Base-by-base conservation (phyloP, 352 stramenopile genomes). In the Globisporangium splendens region DNA sequence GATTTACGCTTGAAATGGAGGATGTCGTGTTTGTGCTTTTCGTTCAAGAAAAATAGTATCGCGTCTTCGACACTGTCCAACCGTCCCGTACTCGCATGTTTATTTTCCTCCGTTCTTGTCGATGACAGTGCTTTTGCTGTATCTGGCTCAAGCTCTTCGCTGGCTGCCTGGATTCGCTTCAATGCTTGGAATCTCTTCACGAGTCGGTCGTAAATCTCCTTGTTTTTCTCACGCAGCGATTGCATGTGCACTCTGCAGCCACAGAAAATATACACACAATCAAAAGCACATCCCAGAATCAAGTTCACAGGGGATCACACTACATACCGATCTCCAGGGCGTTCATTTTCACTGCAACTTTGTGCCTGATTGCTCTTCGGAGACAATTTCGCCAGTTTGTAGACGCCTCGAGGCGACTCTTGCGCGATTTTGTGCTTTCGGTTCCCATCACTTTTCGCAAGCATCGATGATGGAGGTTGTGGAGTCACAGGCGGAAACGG, bases 11-110 rank as follows among this genome's bases (percentile, higher is more conserved):
- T 73, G 48, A 89, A 89, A 50, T 89, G 89, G n/a, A 89, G 57
- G 10, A 91, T 59, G 47, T 91, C 79, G 49, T 70, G 72, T n/a
- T 66, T 75, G 65, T 89, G 79, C 54, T 88, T 91, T 43, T 82
- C 73, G 18, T 74, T 61, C 55, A 91, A 47, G 44, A 91, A 91
- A 49, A 86, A 86, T 35, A 91, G 39, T 12, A 91, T 76, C 0
- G 82, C 79, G 28, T 89, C 79, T 61, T 91, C 82, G 24, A 90
- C 74, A 1, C 61, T 70, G 12, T 70, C 54, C 22, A 58, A 8
- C 12, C 13, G 12, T 18, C 8, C 8, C 12, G 20, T 52, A n/a
- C n/a, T n/a, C n/a, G n/a, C 20, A 12, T n/a, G 21, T 22, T 28
- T 31, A 11, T 3, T 31, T 1, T 51, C 44, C 41, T 50, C 1